These are phyloP conservation scores for Coemansia asiatica DNA, from an alignment of 192 early-diverging fungal species.

Conservation along the genomic window DNA sequence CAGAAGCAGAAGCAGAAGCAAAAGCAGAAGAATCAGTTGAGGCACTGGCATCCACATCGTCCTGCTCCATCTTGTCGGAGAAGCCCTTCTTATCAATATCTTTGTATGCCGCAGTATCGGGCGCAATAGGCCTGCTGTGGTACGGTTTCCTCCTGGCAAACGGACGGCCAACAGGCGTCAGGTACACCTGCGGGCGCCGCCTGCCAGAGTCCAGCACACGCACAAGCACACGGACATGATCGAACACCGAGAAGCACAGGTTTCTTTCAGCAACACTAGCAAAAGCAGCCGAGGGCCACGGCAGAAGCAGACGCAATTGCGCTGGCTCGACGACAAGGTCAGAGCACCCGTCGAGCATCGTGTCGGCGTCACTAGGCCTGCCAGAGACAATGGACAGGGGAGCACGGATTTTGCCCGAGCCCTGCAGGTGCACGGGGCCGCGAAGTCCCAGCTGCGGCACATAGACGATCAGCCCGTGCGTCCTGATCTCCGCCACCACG, in stretches of 20 bases:
- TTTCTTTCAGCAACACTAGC: constrained; percentile 2
- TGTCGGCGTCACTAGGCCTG: constrained; percentile 41
- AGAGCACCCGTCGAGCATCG: constrained; percentile 55
- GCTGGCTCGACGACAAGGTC: constrained; percentile 49
- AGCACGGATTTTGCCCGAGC: constrained; percentile 55
- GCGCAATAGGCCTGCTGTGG: too few relatives aligned
- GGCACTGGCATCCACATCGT: neutral
- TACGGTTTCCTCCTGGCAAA: constrained; percentile 9
- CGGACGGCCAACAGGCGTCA: constrained; percentile 61
- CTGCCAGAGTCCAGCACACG: constrained; percentile 62
- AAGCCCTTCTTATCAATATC: neutral
- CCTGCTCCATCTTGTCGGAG: neutral
- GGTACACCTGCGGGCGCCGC: constrained; percentile 63
- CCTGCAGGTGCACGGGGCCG: constrained; percentile 68
- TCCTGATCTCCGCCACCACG: constrained; percentile 70
- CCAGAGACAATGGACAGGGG: constrained; percentile 64
- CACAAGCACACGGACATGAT: constrained; percentile 62
- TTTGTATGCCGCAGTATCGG: too few relatives aligned
- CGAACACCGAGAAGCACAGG: constrained; percentile 62
- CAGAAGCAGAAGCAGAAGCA: neutral
- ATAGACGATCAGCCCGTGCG: constrained; percentile 60
- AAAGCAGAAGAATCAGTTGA: neutral
- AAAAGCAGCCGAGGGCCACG: neutral
- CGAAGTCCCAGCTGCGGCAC: constrained; percentile 64
- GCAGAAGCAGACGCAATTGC: constrained; percentile 26